Percentiles rank a stretch among this genome's conserved stretches.
phyloP scores from a whole-genome alignment of 2,329 filamentous ascomycete genomes.

The Scedosporium boydii region DNA sequence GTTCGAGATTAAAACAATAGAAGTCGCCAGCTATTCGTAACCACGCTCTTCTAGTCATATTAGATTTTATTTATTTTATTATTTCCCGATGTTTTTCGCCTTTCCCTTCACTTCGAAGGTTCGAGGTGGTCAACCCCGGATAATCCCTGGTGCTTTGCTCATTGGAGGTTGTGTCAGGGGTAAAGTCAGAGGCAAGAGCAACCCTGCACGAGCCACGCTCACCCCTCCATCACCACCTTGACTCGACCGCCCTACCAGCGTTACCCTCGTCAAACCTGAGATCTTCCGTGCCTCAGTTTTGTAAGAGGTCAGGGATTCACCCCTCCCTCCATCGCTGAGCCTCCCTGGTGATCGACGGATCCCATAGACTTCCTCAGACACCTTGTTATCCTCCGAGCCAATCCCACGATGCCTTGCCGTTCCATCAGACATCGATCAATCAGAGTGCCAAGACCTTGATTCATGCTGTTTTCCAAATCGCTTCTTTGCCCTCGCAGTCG shows the following conservation, averaged over 20 bases:
- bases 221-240: background rate
- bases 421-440: conserved; percentile 3
- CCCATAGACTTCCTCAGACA: conserved; percentile 2
- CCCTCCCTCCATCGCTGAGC: background rate
- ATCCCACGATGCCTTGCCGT: background rate
- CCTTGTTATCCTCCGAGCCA: background rate
- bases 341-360: background rate
- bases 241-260: background rate
- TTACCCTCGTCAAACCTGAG: conserved; percentile 4
- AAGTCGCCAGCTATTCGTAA: too few relatives aligned
- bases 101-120: background rate
- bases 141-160: background rate
- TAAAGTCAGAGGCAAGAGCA: background rate
- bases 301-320: conserved; percentile 6
- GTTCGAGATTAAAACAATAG: too few relatives aligned
- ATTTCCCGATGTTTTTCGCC: background rate
- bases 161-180: background rate
- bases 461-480: conserved; percentile 1
- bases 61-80: background rate
- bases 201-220: too few relatives aligned
- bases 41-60: too few relatives aligned
- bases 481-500: background rate
- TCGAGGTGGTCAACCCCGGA: background rate
- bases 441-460: background rate
- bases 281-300: conserved; percentile 7